phyloP scores from a whole-genome alignment of 768 basidiomycete genomes.

The Agaricus sinodeliciosus region DNA sequence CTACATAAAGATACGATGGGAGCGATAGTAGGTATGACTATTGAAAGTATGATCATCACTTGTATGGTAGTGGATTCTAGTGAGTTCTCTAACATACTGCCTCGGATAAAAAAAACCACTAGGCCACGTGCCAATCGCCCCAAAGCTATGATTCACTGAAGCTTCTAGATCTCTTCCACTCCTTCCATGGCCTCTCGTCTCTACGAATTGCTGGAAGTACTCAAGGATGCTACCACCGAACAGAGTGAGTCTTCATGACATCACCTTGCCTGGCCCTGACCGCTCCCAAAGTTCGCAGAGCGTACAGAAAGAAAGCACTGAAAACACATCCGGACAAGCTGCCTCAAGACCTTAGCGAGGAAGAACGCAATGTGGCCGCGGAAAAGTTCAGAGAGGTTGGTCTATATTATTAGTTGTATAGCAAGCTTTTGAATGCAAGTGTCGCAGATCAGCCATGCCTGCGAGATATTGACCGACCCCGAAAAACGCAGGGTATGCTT shows the following conservation, averaged over 20 bases:
- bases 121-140: slow-evolving; percentile 12
- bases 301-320: slow-evolving; percentile 59
- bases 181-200: slow-evolving; percentile 46
- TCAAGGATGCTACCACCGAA: slow-evolving; percentile 49
- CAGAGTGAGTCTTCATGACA: slow-evolving; percentile 43
- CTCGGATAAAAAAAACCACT: not conserved
- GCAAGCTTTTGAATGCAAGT: not conserved
- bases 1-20: slow-evolving; percentile 7
- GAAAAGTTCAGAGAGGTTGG: slow-evolving; percentile 44
- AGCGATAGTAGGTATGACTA: slow-evolving; percentile 17
- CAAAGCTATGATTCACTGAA: slow-evolving; percentile 6
- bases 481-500: slow-evolving; percentile 47
- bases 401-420: not conserved
- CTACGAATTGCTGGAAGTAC: slow-evolving; percentile 57
- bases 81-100: too few species aligned
- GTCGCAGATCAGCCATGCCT: slow-evolving; percentile 65
- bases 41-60: not conserved
- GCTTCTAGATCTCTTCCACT: too few species aligned
- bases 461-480: slow-evolving; percentile 63
- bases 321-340: slow-evolving; percentile 75
- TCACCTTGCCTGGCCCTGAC: not conserved
- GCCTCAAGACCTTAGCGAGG: slow-evolving; percentile 41
- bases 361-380: slow-evolving; percentile 49
- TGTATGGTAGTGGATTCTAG: too few species aligned
- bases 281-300: slow-evolving; percentile 31